These are phyloP conservation scores for Areca catechu DNA, from an alignment of 176 grass and related monocot genomes.

Conservation along the genomic window DNA sequence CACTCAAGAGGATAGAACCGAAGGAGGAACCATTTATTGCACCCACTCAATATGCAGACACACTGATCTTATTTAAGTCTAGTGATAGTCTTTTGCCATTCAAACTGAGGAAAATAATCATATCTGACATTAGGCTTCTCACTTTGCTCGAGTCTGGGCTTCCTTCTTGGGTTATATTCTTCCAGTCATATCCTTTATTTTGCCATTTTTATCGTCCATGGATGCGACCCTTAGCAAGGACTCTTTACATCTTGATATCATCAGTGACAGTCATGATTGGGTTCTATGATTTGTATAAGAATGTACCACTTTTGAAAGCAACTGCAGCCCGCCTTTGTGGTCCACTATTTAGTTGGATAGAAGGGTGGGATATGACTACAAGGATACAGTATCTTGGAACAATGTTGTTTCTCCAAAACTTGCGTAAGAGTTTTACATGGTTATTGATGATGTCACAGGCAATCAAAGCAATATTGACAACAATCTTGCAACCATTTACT, in stretches of 20 bases:
- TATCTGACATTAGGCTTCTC: slow-evolving; percentile 64
- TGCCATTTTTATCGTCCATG: slow-evolving; percentile 72
- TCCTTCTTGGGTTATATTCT: slow-evolving; percentile 81
- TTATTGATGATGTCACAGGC: slow-evolving; percentile 24
- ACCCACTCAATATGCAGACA: slow-evolving; percentile 45
- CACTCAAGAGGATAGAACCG: background rate
- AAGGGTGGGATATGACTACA: slow-evolving; percentile 84
- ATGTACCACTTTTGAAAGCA: slow-evolving; percentile 70
- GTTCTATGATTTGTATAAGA: slow-evolving; percentile 96
- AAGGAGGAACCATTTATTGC: slow-evolving; percentile 6
- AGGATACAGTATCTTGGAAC: slow-evolving; percentile 82
- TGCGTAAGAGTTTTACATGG: slow-evolving; percentile 35
- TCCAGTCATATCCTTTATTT: slow-evolving; percentile 80
- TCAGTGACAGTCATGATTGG: slow-evolving; percentile 65
- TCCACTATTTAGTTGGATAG: slow-evolving; percentile 74
- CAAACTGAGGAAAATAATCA: slow-evolving; percentile 57
- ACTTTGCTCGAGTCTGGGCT: slow-evolving; percentile 74
- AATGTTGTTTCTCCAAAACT: slow-evolving; percentile 77
- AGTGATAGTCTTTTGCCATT: slow-evolving; percentile 46
- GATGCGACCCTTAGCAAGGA: slow-evolving; percentile 62
- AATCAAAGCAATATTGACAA: slow-evolving; percentile 11
- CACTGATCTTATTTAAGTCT: slow-evolving; percentile 50
- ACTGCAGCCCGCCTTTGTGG: slow-evolving; percentile 59
- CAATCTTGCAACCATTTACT: slow-evolving; percentile 25
- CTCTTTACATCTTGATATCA: slow-evolving; percentile 47